Evolutionary conservation across 2,329 filamentous ascomycete genomes (phyloP), one percentile per base, ranked within the genome.

Genomic region (Diplodia seriata): DNA sequence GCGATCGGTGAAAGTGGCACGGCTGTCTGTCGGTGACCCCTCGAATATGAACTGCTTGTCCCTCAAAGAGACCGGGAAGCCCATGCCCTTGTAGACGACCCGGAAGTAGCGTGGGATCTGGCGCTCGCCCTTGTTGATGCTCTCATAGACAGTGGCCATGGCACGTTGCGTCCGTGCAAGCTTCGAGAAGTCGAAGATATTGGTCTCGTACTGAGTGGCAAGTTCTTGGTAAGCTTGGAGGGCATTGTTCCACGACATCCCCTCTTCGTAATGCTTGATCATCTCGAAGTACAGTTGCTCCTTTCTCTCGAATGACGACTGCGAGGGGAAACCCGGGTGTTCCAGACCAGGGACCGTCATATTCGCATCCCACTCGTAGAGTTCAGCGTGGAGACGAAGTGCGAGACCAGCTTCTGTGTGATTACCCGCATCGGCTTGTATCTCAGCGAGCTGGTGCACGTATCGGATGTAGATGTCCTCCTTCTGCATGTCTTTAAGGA

Each of bases 391-490:
- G 67, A 98, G 87, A 50, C 93, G 90, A 47, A 98, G 85, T 4
- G 94, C 93, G 70, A 98, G 85, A 14, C 93, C 95, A 15, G 94
- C 94, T 79, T 97, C 94, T 0, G 93, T 91, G 70, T 90, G 88
- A 73, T 97, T 95, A 68, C 90, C 85, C 4, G 91, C 86, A 50
- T 90, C 87, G 9, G 87, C 85, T 77, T 98, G 94, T 14, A 95
- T 83, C 49, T 88, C 83, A 2, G 93, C 92, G 23, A 98, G 85
- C 78, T 97, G 93, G 76, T 98, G 94, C 15, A 98, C 94, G 74
- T 98, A 97, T 71, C 93, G 90, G 71, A 97, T 91, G 78, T 97
- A 98, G 68, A 97, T 97, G 74, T 97, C 94, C 77, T 97, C 93
- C 75, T 97, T 97, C 72, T 96, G 92, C 90, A 97, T 97, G 76